A percentile compares a stretch with the other conserved stretches of the same genome.
phyloP scores from a whole-genome alignment of 148 eudicot species.

The Camellia japonica region DNA sequence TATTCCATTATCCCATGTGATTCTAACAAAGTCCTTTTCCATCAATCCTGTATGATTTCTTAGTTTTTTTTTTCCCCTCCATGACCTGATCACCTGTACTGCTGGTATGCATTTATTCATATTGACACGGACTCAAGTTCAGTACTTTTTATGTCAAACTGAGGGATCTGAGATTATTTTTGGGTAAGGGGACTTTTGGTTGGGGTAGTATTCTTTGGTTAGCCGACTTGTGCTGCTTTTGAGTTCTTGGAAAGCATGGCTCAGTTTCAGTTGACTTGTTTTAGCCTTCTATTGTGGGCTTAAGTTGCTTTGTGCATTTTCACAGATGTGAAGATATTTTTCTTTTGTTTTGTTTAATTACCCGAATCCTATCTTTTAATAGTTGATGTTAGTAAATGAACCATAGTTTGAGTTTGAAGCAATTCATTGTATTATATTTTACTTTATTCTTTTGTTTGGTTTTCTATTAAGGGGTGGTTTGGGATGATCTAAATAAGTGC shows the following conservation, averaged over 20 bases:
- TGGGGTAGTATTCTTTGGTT: background rate
- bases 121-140: background rate
- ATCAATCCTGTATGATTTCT: background rate
- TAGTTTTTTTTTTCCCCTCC: background rate
- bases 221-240: background rate
- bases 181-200: background rate
- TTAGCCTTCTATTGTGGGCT: background rate
- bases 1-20: background rate
- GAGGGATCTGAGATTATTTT: background rate
- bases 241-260: background rate
- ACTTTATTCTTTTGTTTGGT: too few relatives aligned
- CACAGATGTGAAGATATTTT: background rate
- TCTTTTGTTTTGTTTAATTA: too few relatives aligned
- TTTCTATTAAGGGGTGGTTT: too few relatives aligned
- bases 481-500: too few relatives aligned
- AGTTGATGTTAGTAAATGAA: too few relatives aligned
- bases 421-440: too few relatives aligned
- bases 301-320: background rate
- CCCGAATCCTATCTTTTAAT: too few relatives aligned
- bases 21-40: background rate
- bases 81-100: background rate
- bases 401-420: too few relatives aligned
- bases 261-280: background rate
- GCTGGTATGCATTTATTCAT: background rate
- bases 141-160: background rate